Percentiles rank a stretch among this genome's conserved stretches.
Evolutionary conservation across 1,139 yeast genomes (phyloP).

Genomic region (Saccharomyces hybrid): DNA sequence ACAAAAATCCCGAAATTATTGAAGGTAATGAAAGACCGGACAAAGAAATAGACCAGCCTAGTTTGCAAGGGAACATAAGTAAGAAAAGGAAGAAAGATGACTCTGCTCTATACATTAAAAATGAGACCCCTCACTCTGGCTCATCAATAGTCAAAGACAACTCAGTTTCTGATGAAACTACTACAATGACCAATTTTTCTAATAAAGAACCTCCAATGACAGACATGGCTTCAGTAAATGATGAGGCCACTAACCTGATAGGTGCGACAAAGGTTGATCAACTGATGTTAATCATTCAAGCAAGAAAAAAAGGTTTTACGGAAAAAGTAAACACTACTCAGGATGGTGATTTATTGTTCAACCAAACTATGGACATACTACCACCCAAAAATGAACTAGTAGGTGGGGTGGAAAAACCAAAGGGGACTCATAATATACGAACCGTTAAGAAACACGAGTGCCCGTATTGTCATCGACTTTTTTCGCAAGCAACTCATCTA

Average conservation of each 20-base stretch:
- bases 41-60: not conserved
- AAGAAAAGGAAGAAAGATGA: conserved; percentile 1
- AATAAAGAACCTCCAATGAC: conserved; percentile 3
- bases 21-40: not conserved
- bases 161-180: not conserved
- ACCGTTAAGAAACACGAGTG: conserved; percentile 58
- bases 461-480: conserved; percentile 60
- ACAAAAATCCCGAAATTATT: not conserved
- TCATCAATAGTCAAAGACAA: not conserved
- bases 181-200: not conserved
- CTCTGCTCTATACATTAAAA: not conserved
- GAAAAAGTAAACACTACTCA: conserved; percentile 53
- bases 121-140: not conserved
- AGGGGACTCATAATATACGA: conserved; percentile 29
- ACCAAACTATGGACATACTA: conserved; percentile 32
- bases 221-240: conserved; percentile 12
- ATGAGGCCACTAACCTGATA: conserved; percentile 57
- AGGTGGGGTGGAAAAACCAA: conserved; percentile 76
- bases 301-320: conserved; percentile 69
- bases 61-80: not conserved
- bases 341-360: conserved; percentile 42
- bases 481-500: conserved; percentile 68
- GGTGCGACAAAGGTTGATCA: conserved; percentile 90
- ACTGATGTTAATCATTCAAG: conserved; percentile 82
- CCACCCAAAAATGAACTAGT: conserved; percentile 64